Base-by-base conservation (phyloP, 176 grass and related monocot species). In the Musa schizocarpa region DNA sequence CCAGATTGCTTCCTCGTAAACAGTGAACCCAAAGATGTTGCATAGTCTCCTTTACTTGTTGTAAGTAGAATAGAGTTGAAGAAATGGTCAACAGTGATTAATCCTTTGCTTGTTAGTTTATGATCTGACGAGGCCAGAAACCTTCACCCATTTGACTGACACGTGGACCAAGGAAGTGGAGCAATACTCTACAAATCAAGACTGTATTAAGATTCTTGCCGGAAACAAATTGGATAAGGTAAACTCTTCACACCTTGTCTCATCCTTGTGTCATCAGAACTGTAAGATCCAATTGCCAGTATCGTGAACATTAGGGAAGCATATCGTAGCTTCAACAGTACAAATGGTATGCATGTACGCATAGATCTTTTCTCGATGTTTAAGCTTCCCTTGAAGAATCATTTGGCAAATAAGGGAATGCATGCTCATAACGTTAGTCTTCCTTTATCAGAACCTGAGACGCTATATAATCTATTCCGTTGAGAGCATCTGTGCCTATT, bases 201-300 rank as follows among this genome's bases (percentile, higher is more conserved):
- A 91, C 7, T 91, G 86, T 24, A 50, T 97, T 76, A 97, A 97
- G 81, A 90, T 97, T 72, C 86, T 97, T 80, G 94, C 93, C 63
- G 90, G 94, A 76, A 97, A 93, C 77, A 97, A 97, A 87, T 67
- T 93, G 77, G 94, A 97, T 76, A 90, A 91, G 88, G 90, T 97
- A 85, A 29, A 17, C 25, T 50, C 14, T 69, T 50, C 8, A 7
- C 62, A 50, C 13, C 50, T 69, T 50, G 27, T 3, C 16, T 69
- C 50, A 49, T 19, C 67, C 19, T 50, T 50, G 43, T 54, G 34
- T 19, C 65, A 54, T 72, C n/a, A 16, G 24, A 82, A 77, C 26
- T 9, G 9, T 3, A 50, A 11, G 52, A 22, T 72, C 4, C 66
- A 65, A 49, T 29, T 43, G 1, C 22, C 27, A 50, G 21, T 43